These are phyloP conservation scores for Dentipellis fragilis DNA, from an alignment of 768 basidiomycete species.

Conservation along the genomic window DNA sequence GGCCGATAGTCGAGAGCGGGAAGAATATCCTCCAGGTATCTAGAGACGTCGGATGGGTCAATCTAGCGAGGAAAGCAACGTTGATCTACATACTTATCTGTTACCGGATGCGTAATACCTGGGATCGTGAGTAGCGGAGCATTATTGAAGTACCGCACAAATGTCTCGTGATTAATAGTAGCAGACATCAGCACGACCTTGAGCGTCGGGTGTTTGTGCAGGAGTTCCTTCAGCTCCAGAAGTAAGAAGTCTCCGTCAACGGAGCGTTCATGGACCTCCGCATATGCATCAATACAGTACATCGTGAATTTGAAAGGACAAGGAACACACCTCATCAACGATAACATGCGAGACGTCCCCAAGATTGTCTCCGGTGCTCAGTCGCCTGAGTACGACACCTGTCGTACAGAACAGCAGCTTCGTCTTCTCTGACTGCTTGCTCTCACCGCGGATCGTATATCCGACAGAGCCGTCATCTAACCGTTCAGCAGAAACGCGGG, in stretches of 20 bases:
- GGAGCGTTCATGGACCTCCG: slow-evolving; percentile 88
- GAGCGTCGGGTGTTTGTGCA: slow-evolving; percentile 50
- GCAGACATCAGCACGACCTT: slow-evolving; percentile 91
- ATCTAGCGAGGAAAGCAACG: background rate
- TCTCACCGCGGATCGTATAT: slow-evolving; percentile 85
- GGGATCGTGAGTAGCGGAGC: slow-evolving; percentile 81
- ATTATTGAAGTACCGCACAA: slow-evolving; percentile 69
- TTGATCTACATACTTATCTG: slow-evolving; percentile 45
- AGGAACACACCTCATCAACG: slow-evolving; percentile 68
- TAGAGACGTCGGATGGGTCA: background rate
- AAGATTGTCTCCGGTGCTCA: slow-evolving; percentile 66
- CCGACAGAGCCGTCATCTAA: slow-evolving; percentile 71
- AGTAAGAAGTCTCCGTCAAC: slow-evolving; percentile 87
- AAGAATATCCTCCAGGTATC: slow-evolving; percentile 12
- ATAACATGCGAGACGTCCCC: slow-evolving; percentile 72
- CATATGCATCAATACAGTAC: background rate
- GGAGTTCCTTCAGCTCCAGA: slow-evolving; percentile 70
- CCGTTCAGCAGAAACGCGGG: slow-evolving; percentile 78
- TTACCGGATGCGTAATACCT: slow-evolving; percentile 71
- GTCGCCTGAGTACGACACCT: slow-evolving; percentile 77
- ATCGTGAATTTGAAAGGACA: background rate
- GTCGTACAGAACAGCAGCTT: slow-evolving; percentile 88
- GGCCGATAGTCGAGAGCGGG: slow-evolving; percentile 7
- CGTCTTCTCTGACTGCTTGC: slow-evolving; percentile 52
- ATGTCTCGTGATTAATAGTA: slow-evolving; percentile 87